Conservation (phyloP, 176 grass and related monocot genomes). For the Zoysia pacifica region DNA sequence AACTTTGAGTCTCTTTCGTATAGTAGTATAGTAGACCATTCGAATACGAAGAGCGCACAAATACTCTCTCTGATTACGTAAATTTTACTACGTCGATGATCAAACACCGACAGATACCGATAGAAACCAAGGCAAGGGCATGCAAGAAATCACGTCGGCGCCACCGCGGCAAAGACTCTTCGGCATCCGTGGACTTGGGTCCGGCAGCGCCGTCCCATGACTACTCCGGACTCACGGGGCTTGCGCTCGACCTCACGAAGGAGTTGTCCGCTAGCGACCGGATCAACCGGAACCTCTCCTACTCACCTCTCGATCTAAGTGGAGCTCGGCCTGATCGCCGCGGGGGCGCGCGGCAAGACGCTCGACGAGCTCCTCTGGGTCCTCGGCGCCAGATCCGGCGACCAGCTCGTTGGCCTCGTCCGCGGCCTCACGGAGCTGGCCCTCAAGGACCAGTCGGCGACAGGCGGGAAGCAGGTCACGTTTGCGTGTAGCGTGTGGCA, state of each 20-base stretch:
- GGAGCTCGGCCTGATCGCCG: background rate
- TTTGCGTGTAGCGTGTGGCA: constrained; percentile 23
- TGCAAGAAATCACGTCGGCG: too few species aligned
- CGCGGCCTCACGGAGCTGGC: background rate
- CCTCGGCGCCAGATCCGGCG: background rate
- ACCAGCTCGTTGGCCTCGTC: background rate
- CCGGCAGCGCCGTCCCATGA: too few species aligned
- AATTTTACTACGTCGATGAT: too few species aligned
- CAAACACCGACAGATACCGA: too few species aligned
- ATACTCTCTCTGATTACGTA: too few species aligned
- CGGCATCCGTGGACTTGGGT: too few species aligned
- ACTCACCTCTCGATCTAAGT: constrained; percentile 33
- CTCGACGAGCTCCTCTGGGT: constrained; percentile 8
- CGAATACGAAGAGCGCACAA: too few species aligned
- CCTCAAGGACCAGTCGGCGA: background rate
- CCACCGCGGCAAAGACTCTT: too few species aligned
- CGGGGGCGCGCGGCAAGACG: background rate
- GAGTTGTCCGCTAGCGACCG: background rate
- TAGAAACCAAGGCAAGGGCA: too few species aligned
- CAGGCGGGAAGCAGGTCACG: background rate
- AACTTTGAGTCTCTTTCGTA: too few species aligned
- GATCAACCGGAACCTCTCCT: background rate
- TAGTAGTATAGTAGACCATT: too few species aligned
- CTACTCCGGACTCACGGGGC: background rate
- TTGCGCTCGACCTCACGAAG: background rate